Conservation (phyloP, 768 basidiomycete species). For the Boletus speciosus region DNA sequence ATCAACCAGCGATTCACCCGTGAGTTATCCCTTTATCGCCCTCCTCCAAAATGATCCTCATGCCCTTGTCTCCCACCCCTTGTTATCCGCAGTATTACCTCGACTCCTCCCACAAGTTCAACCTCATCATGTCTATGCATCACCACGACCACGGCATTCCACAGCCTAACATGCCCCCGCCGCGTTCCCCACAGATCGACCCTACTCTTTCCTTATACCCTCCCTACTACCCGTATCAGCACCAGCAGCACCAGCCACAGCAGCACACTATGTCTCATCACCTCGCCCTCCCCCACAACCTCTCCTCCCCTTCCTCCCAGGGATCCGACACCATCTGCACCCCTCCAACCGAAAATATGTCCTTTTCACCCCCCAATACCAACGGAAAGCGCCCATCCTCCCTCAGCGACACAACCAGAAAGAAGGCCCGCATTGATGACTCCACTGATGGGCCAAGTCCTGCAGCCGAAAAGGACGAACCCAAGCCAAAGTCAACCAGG, state of each 20-base stretch:
- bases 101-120: constrained; percentile 33
- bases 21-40: constrained; percentile 5
- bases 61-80: constrained; percentile 19
- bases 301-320: constrained; percentile 78
- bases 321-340: constrained; percentile 75
- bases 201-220: constrained; percentile 68
- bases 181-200: constrained; percentile 65
- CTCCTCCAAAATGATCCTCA: constrained; percentile 13
- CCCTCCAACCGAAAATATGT: constrained; percentile 60
- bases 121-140: constrained; percentile 42
- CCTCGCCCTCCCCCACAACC: constrained; percentile 52
- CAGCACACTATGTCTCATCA: constrained; percentile 53
- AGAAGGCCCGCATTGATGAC: constrained; percentile 63
- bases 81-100: constrained; percentile 22
- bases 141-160: constrained; percentile 42
- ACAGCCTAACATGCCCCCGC: constrained; percentile 39
- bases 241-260: constrained; percentile 42
- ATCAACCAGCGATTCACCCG: neutral
- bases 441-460: constrained; percentile 48
- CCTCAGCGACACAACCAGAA: constrained; percentile 42
- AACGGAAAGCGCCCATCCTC: constrained; percentile 70
- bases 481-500: constrained; percentile 78
- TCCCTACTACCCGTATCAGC: constrained; percentile 57
- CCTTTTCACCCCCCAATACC: constrained; percentile 47
- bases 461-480: constrained; percentile 55